These are phyloP conservation scores for Backusella westeae DNA, from an alignment of 192 early-diverging fungal species.

Conservation along the genomic window DNA sequence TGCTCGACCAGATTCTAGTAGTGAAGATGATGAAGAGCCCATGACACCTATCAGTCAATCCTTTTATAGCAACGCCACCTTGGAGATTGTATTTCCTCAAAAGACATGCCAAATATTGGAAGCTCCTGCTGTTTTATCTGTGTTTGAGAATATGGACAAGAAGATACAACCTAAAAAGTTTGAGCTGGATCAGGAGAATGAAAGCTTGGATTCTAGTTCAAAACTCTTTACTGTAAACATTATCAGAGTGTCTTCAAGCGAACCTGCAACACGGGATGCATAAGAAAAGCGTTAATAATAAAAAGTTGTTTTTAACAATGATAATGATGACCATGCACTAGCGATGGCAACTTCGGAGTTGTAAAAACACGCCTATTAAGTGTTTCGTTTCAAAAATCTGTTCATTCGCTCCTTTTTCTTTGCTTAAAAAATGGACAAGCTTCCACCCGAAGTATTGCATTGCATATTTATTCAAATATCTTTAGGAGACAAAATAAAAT, in stretches of 20 bases:
- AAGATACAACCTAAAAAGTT: constrained; percentile 22
- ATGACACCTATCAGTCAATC: neutral
- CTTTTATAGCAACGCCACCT: neutral
- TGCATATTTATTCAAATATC: too few relatives aligned
- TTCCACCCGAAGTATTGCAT: too few relatives aligned
- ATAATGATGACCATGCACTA: too few relatives aligned
- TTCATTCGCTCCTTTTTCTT: too few relatives aligned
- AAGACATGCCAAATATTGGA: neutral
- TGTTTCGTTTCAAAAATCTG: too few relatives aligned
- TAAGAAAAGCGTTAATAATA: neutral
- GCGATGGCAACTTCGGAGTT: too few relatives aligned
- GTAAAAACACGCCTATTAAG: too few relatives aligned
- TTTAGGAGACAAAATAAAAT: too few relatives aligned
- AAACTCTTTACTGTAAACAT: constrained; percentile 12
- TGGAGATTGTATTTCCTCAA: constrained; percentile 6
- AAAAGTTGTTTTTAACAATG: too few relatives aligned
- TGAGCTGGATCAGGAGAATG: constrained; percentile 14
- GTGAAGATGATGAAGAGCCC: neutral
- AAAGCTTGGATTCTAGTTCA: neutral
- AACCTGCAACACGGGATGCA: neutral
- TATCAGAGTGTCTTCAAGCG: neutral
- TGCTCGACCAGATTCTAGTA: neutral
- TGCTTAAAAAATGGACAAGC: too few relatives aligned
- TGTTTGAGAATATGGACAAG: constrained; percentile 19
- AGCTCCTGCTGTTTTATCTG: constrained; percentile 19